Evolutionary conservation across 148 eudicot species (phyloP).

Genomic region (Arctostaphylos glauca): DNA sequence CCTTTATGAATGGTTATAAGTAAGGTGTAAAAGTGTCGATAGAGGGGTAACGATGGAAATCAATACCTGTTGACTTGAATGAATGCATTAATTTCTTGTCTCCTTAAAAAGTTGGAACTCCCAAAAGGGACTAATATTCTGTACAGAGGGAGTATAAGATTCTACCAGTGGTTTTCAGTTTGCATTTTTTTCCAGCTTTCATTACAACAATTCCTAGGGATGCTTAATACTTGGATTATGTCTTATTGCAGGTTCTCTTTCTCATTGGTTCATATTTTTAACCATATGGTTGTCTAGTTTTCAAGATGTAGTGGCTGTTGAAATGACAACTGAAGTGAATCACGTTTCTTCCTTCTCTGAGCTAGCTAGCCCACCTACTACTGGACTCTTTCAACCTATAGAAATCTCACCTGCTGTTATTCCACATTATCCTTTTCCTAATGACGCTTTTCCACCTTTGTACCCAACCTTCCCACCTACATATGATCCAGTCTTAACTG

Average conservation of each 20-base stretch:
- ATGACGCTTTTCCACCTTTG: conserved; percentile 58
- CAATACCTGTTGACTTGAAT: background rate
- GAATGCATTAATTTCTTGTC: background rate
- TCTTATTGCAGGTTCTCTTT: conserved; percentile 57
- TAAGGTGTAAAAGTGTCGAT: background rate
- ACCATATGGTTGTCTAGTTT: conserved; percentile 49
- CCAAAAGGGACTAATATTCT: background rate
- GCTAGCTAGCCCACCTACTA: conserved; percentile 55
- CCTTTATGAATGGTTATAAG: background rate
- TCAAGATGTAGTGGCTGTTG: conserved; percentile 36
- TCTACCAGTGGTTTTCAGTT: background rate
- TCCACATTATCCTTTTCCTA: conserved; percentile 66
- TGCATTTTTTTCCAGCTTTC: background rate
- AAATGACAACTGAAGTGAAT: conserved; percentile 34
- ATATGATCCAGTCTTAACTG: conserved; percentile 76
- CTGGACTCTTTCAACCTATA: conserved; percentile 65
- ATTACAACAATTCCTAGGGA: background rate
- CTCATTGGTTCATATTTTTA: conserved; percentile 45
- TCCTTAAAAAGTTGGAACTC: background rate
- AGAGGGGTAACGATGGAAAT: background rate
- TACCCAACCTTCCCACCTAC: conserved; percentile 78
- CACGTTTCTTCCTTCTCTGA: conserved; percentile 38
- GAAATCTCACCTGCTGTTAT: conserved; percentile 83
- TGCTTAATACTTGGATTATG: conserved; percentile 5
- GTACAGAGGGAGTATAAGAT: background rate